These are phyloP conservation scores for Talaromyces adpressus DNA, from an alignment of 495 filamentous ascomycete genomes.

Conservation along the genomic window DNA sequence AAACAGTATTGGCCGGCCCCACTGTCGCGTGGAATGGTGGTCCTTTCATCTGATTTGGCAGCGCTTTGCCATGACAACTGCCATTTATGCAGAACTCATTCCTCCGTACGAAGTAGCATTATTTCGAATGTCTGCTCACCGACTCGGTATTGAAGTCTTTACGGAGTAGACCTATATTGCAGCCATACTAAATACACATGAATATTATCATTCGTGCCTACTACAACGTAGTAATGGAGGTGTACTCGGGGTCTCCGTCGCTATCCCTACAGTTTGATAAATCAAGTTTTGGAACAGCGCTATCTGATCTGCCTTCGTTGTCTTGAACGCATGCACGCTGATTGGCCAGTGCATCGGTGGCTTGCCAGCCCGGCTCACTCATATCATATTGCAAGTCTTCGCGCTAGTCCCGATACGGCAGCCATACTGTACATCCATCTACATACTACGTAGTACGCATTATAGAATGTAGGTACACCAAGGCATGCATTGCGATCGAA, in stretches of 20 bases:
- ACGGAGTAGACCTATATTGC: too few species aligned
- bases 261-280: neutral
- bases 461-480: neutral
- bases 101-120: neutral
- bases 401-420: neutral
- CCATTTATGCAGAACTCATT: neutral
- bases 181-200: neutral
- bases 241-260: too few species aligned
- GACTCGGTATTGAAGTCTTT: neutral
- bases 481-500: neutral
- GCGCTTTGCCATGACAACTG: neutral
- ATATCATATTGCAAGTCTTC: neutral
- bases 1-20: neutral
- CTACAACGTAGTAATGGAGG: too few species aligned
- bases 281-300: neutral
- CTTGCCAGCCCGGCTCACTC: neutral
- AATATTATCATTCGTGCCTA: too few species aligned
- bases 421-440: neutral
- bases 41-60: neutral
- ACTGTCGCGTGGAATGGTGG: slow-evolving; percentile 8
- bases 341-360: neutral
- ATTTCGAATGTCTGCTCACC: neutral
- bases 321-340: neutral
- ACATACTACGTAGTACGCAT: neutral
- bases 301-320: neutral